Evolutionary conservation across 371 early-diverging fungal genomes (phyloP), one percentile per base, ranked within the genome.

Genomic region (Lichtheimia corymbifera): DNA sequence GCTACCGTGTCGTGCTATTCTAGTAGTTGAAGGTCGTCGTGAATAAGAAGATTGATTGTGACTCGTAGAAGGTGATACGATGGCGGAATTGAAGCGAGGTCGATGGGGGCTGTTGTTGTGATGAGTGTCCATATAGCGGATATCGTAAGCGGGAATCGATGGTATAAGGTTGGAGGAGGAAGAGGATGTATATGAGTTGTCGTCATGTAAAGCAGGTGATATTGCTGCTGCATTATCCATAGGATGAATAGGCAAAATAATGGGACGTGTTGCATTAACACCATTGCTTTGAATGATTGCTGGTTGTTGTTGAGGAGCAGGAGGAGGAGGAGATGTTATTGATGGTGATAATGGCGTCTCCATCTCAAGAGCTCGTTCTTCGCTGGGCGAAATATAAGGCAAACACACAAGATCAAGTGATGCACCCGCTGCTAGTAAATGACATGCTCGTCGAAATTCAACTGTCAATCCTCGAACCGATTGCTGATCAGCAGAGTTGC

Each of bases 401-500:
- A 40, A 67, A 59, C 83, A 86, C 1, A 77, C 61, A 9, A 58
- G 47, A 15, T 78, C 68, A 47, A 86, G 65, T 17, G 69, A 70
- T 3, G 62, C 67, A 40, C 56, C 53, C 9, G 79, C 74, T n/a
- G 80, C 68, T 24, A 96, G 63, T 12, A 90, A 77, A 53, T 74
- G 72, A 25, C 86, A 73, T 7, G 89, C 92, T 12, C 95, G 80
- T 53, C 83, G 75, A 66, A 94, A 91, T 70, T 97, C 97, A 14
- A 72, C 62, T 43, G 84, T 71, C 51, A 97, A 65, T 1, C 95
- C 95, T 30, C 78, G 76, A 0, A 94, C 89, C 13, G 91, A 86
- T 0, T 83, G 74, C 35, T 73, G 81, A 72, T 95, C 94, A 1
- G 94, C 94, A 14, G 92, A 91, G 63, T 97, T 95, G 0, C 93